A percentile compares a stretch with the other conserved stretches of the same genome.
phyloP scores from a whole-genome alignment of 2,329 filamentous ascomycete genomes.

The Emydomyces testavorans region DNA sequence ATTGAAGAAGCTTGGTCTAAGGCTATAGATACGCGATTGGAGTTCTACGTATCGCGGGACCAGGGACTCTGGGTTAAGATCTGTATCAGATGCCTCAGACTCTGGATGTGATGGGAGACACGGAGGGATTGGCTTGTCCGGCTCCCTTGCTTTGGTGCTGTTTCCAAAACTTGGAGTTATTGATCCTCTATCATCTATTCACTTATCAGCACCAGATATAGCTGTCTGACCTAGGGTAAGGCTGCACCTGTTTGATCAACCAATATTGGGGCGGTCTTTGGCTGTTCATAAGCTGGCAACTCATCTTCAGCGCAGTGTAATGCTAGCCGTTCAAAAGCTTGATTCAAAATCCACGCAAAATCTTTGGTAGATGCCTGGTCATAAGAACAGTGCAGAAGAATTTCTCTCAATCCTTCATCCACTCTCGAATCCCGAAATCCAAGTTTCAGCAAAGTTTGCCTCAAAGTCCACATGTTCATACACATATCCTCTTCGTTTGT shows the following conservation, averaged over 20 bases:
- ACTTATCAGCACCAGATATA: slow-evolving; percentile 13
- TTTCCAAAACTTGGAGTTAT: slow-evolving; percentile 9
- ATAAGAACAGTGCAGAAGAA: slow-evolving; percentile 56
- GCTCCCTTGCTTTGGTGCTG: slow-evolving; percentile 5
- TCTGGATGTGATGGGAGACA: neutral
- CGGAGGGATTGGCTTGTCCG: neutral
- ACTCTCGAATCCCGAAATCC: slow-evolving; percentile 57
- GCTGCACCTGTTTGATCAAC: slow-evolving; percentile 22
- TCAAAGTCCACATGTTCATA: slow-evolving; percentile 72
- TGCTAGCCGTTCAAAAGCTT: slow-evolving; percentile 84
- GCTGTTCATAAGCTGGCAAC: slow-evolving; percentile 58
- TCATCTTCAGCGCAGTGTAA: slow-evolving; percentile 58
- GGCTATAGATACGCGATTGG: slow-evolving; percentile 55
- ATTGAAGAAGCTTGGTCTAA: slow-evolving; percentile 46
- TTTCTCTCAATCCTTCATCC: slow-evolving; percentile 51
- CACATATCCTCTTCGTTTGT: slow-evolving; percentile 65
- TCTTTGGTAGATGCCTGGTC: slow-evolving; percentile 48
- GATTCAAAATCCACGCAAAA: slow-evolving; percentile 71
- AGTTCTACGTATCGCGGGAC: slow-evolving; percentile 66
- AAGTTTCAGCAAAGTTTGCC: slow-evolving; percentile 56
- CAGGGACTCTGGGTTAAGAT: slow-evolving; percentile 63
- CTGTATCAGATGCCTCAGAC: slow-evolving; percentile 42
- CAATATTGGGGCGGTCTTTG: slow-evolving; percentile 16
- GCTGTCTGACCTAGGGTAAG: neutral
- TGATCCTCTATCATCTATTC: slow-evolving; percentile 7